A percentile compares a stretch with the other conserved stretches of the same genome.
These are phyloP conservation scores for Colletotrichum tropicicola DNA, from an alignment of 2,329 filamentous ascomycete genomes.

Conservation along the genomic window DNA sequence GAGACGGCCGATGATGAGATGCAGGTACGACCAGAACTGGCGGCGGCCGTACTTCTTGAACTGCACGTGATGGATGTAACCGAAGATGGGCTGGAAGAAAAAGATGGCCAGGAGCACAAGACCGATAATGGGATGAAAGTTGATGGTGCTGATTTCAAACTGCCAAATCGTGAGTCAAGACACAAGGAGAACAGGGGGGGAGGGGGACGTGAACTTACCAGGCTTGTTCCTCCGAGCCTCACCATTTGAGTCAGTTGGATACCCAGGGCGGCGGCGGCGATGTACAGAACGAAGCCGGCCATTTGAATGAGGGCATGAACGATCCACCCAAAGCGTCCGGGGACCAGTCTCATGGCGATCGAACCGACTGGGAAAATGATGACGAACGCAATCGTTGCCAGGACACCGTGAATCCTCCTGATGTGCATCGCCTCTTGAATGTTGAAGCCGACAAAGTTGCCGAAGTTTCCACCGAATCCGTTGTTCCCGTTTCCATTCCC, in stretches of 20 bases:
- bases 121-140: slow-evolving; percentile 57
- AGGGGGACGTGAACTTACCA: too few relatives aligned
- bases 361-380: slow-evolving; percentile 54
- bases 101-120: slow-evolving; percentile 49
- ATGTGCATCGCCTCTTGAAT: slow-evolving; percentile 37
- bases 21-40: slow-evolving; percentile 51
- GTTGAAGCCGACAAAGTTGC: slow-evolving; percentile 37
- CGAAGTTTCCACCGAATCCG: slow-evolving; percentile 23
- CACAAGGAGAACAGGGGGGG: too few relatives aligned
- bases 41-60: slow-evolving; percentile 48
- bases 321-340: slow-evolving; percentile 45
- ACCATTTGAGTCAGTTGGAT: slow-evolving; percentile 48
- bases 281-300: slow-evolving; percentile 45
- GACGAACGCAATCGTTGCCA: slow-evolving; percentile 51
- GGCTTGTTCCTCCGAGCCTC: slow-evolving; percentile 35
- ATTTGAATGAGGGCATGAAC: slow-evolving; percentile 50
- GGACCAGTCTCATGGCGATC: slow-evolving; percentile 49
- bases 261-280: slow-evolving; percentile 51
- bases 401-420: slow-evolving; percentile 49
- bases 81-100: slow-evolving; percentile 51
- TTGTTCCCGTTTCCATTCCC: slow-evolving; percentile 18
- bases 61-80: slow-evolving; percentile 50
- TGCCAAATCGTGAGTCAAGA: slow-evolving; percentile 22
- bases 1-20: slow-evolving; percentile 53
- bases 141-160: slow-evolving; percentile 41